These are phyloP conservation scores for Erigeron philadelphicus DNA, from an alignment of 140 eudicot genomes.

Conservation along the genomic window DNA sequence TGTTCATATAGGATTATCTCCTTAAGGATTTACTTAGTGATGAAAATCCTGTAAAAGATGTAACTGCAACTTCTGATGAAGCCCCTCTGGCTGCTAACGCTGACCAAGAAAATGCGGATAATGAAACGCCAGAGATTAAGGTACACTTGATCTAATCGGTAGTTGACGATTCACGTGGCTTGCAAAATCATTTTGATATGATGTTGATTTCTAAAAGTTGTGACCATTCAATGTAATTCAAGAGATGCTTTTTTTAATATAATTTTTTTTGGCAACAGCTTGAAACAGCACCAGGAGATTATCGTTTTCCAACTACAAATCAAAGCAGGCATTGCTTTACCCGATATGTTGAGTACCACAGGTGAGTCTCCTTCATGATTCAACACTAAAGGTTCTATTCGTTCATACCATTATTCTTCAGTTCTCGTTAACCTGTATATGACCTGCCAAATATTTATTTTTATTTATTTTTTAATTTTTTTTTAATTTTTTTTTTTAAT, in stretches of 20 bases:
- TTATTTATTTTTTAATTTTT: too few relatives aligned
- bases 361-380: constrained; percentile 38
- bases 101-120: background rate
- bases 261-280: constrained; percentile 39
- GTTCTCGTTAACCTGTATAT: background rate
- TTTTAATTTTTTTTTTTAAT: too few relatives aligned
- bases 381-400: background rate
- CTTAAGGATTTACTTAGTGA: background rate
- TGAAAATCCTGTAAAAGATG: background rate
- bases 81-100: background rate
- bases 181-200: background rate
- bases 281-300: constrained; percentile 96
- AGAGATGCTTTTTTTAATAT: background rate
- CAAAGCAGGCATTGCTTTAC: constrained; percentile 97
- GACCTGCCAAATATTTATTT: background rate
- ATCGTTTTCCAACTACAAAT: constrained; percentile 93
- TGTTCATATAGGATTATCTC: background rate
- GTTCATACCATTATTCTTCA: background rate
- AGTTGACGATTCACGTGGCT: background rate
- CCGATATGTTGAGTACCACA: constrained; percentile 82
- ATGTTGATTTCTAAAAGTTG: too few relatives aligned
- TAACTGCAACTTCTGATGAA: background rate
- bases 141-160: background rate
- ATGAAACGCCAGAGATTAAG: background rate
- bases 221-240: too few relatives aligned